Evolutionary conservation across 2,329 filamentous ascomycete genomes (phyloP).

Genomic region (Sclerotinia glacialis): DNA sequence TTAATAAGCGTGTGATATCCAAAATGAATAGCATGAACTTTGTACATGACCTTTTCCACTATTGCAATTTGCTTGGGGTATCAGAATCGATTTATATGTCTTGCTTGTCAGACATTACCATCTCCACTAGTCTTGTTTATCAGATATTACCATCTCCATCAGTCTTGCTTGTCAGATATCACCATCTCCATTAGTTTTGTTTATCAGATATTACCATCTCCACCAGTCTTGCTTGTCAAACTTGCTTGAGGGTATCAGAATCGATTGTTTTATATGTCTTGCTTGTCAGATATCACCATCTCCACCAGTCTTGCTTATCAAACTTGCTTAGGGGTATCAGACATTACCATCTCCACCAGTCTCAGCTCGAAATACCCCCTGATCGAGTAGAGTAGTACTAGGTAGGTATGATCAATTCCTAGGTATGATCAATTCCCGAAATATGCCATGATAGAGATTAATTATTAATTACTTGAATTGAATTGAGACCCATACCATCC

Average conservation of each 20-base stretch:
- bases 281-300: no score
- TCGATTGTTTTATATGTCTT: no score
- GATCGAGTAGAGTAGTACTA: no score
- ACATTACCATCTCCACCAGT: neutral
- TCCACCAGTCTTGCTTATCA: no score
- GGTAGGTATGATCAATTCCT: neutral
- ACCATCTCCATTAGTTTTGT: no score
- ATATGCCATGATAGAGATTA: no score
- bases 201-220: neutral
- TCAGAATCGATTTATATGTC: no score
- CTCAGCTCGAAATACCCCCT: neutral
- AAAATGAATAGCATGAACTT: neutral
- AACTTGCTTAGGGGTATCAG: neutral
- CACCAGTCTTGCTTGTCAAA: no score
- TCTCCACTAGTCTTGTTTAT: neutral
- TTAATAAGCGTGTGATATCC: slow-evolving; percentile 18
- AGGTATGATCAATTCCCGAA: neutral
- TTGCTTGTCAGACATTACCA: neutral
- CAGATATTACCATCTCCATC: neutral
- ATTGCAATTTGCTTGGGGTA: neutral
- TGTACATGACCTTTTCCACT: neutral
- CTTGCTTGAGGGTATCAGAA: no score
- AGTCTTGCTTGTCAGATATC: no score
- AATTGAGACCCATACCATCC: no score
- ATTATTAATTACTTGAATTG: no score